A percentile compares a stretch with the other conserved stretches of the same genome.
phyloP scores from a whole-genome alignment of 768 basidiomycete species.

The Neoboletus magnificus region DNA sequence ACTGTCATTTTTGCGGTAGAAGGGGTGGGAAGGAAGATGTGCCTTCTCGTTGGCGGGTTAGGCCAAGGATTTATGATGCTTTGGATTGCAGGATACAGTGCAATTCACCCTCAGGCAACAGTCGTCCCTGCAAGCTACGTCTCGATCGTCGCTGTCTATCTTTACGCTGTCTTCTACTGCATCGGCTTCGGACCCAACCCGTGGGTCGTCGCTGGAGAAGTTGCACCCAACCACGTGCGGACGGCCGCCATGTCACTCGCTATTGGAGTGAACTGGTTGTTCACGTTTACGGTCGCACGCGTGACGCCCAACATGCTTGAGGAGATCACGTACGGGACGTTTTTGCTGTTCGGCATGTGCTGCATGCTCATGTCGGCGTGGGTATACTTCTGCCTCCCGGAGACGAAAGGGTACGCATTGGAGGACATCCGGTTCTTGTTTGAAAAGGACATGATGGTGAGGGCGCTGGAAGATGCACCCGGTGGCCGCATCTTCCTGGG shows the following conservation, averaged over 20 bases:
- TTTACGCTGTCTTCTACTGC: conserved; percentile 37
- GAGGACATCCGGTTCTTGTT: conserved; percentile 41
- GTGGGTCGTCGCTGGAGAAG: conserved; percentile 34
- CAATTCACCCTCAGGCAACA: conserved; percentile 26
- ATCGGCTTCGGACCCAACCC: conserved; percentile 32
- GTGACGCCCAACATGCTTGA: conserved; percentile 38
- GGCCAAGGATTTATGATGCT: conserved; percentile 44
- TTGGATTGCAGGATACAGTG: conserved; percentile 36
- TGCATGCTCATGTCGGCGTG: conserved; percentile 34
- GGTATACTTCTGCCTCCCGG: conserved; percentile 39
- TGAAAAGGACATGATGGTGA: conserved; percentile 31
- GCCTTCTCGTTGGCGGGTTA: conserved; percentile 46
- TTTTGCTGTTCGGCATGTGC: conserved; percentile 31
- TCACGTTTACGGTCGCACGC: conserved; percentile 36
- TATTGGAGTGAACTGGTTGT: conserved; percentile 34
- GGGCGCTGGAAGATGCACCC: conserved; percentile 35
- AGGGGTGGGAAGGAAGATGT: conserved; percentile 45
- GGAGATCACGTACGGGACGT: conserved; percentile 31
- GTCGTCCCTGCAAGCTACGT: conserved; percentile 36
- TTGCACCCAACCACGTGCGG: conserved; percentile 39
- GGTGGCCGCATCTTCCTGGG: conserved; percentile 31
- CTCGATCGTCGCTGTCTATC: conserved; percentile 38
- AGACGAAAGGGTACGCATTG: conserved; percentile 38
- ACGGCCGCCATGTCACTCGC: conserved; percentile 34
- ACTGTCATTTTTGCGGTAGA: conserved; percentile 48